Percentiles rank a stretch among this genome's conserved stretches.
phyloP scores from a whole-genome alignment of 306 rosid species.

The Cotoneaster glaucophyllus region DNA sequence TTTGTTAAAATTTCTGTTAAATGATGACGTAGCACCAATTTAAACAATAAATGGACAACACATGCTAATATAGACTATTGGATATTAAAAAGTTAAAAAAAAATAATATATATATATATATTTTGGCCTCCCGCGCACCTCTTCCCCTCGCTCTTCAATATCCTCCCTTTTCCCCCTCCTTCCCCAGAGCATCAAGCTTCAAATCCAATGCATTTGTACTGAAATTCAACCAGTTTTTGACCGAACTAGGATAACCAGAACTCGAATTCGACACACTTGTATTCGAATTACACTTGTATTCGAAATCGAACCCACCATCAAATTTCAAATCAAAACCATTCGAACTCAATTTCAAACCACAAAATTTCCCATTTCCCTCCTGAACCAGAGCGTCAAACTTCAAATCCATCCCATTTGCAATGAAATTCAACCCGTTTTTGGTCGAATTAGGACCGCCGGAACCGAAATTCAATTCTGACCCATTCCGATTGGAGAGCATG shows the following conservation, averaged over 20 bases:
- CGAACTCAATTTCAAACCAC: not conserved
- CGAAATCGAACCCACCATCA: not conserved
- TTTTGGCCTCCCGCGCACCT: no score
- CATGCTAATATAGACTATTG: no score
- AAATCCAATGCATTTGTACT: not conserved
- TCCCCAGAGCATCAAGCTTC: no score
- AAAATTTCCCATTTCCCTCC: not conserved
- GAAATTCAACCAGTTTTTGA: not conserved
- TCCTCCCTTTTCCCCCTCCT: no score
- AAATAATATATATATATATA: no score
- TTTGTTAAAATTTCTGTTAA: no score
- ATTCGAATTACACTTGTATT: not conserved
- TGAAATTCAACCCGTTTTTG: not conserved
- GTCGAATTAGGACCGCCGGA: conserved; percentile 1
- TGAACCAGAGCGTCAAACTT: not conserved
- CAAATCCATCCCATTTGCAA: conserved; percentile 2
- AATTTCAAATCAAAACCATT: not conserved
- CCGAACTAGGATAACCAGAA: not conserved
- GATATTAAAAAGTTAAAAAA: no score
- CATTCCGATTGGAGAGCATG: conserved; percentile 17
- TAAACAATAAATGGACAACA: fast-evolving
- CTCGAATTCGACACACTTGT: not conserved
- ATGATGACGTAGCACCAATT: no score
- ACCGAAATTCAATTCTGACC: conserved; percentile 13
- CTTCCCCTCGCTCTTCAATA: no score